Evolutionary conservation across 768 basidiomycete species (phyloP).

Genomic region (Dictyophora rubrovolvata): DNA sequence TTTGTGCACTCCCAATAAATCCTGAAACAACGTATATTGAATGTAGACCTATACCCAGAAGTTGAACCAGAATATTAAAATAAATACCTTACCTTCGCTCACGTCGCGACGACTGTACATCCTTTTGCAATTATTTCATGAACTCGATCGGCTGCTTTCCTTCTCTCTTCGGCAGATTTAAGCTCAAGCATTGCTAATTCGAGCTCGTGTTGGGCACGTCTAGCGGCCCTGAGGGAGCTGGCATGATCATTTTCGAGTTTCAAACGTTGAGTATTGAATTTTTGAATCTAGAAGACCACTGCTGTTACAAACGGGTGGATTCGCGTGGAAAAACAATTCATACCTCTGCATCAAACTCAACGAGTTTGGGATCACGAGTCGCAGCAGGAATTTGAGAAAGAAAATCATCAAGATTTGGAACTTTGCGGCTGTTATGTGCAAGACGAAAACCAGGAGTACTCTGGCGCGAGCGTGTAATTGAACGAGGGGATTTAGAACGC

Average conservation of each 20-base stretch:
- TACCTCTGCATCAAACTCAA: constrained; percentile 15
- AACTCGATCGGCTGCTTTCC: constrained; percentile 38
- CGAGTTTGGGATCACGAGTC: constrained; percentile 12
- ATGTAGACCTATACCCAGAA: constrained; percentile 47
- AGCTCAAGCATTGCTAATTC: constrained; percentile 52
- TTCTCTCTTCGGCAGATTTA: constrained; percentile 45
- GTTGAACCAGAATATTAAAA: not conserved
- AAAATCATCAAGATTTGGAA: constrained; percentile 5
- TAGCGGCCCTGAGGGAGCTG: constrained; percentile 29
- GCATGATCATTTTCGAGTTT: constrained; percentile 31
- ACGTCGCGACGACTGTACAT: not conserved
- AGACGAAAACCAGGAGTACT: not conserved
- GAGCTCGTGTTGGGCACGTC: constrained; percentile 50
- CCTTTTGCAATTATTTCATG: constrained; percentile 6
- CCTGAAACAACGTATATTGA: constrained; percentile 57
- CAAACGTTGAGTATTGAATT: constrained; percentile 29
- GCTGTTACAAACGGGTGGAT: not conserved
- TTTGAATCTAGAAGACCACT: constrained; percentile 19
- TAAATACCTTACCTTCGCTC: not conserved
- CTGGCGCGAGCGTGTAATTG: not conserved
- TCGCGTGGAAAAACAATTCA: constrained; percentile 1
- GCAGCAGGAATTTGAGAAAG: not conserved
- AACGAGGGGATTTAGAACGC: constrained; percentile 1
- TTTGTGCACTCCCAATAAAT: constrained; percentile 58
- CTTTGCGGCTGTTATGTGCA: not conserved